phyloP scores from a whole-genome alignment of 2,329 filamentous ascomycete species.

The Fusarium pseudocircinatum region DNA sequence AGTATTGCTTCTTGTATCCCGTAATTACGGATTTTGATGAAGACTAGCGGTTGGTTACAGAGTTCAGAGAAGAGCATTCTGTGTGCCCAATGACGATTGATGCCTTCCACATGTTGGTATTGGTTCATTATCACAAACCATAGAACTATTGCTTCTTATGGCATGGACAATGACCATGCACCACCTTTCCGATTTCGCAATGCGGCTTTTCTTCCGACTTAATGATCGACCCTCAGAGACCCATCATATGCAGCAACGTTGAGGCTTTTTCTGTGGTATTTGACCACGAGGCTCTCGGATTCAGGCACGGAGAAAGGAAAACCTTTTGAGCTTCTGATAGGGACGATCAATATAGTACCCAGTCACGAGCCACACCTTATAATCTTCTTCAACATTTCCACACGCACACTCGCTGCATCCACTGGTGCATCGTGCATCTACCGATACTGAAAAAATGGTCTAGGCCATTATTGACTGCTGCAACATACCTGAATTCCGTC shows the following conservation, averaged over 20 bases:
- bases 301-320: neutral
- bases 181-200: slow-evolving; percentile 19
- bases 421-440: slow-evolving; percentile 2
- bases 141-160: neutral
- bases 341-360: neutral
- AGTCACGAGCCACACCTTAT: neutral
- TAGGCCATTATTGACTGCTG: slow-evolving; percentile 10
- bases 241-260: slow-evolving; percentile 32
- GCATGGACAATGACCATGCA: slow-evolving; percentile 1
- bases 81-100: neutral
- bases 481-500: neutral
- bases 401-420: neutral
- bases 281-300: neutral
- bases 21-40: slow-evolving; percentile 10
- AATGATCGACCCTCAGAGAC: slow-evolving; percentile 7
- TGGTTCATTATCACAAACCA: neutral
- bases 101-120: slow-evolving; percentile 2
- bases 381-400: neutral
- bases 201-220: slow-evolving; percentile 5
- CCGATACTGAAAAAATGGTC: slow-evolving; percentile 6
- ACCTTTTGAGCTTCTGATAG: neutral
- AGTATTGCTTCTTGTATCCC: neutral
- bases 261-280: slow-evolving; percentile 10
- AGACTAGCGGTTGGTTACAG: slow-evolving; percentile 1
- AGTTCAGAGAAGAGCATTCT: neutral